Percentiles rank a stretch among this genome's conserved stretches.
Conservation (phyloP, 2,329 filamentous ascomycete genomes). For the Sclerotinia trifoliorum region DNA sequence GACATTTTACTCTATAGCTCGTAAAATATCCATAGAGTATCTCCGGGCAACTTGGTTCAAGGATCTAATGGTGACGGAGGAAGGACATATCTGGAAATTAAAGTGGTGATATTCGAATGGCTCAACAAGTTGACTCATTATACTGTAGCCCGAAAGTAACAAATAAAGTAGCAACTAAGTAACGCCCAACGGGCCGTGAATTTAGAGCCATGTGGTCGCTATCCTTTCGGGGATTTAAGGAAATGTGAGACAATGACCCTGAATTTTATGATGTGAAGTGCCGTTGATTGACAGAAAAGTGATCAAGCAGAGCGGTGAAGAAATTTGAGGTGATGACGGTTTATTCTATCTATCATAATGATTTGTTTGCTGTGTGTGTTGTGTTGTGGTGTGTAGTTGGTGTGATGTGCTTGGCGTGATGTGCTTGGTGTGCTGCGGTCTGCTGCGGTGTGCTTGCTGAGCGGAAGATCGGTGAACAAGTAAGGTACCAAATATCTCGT, state of each 20-base stretch:
- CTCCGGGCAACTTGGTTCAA: neutral
- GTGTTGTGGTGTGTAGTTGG: too few species aligned
- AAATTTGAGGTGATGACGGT: neutral
- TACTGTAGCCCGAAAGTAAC: neutral
- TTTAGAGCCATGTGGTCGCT: constrained; percentile 9
- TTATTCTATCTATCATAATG: neutral
- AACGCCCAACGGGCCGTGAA: neutral
- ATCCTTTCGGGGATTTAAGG: neutral
- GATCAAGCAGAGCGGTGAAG: constrained; percentile 11
- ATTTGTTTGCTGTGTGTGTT: neutral
- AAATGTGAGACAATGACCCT: constrained; percentile 18
- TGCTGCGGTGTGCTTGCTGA: neutral
- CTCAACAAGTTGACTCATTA: neutral
- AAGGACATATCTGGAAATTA: constrained; percentile 10
- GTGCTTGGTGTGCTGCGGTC: too few species aligned
- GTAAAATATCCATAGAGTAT: constrained; percentile 2
- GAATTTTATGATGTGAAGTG: constrained; percentile 18
- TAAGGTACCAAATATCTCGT: neutral
- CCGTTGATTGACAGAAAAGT: constrained; percentile 1
- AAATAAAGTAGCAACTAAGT: constrained; percentile 1
- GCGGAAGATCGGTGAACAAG: neutral
- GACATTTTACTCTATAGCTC: neutral
- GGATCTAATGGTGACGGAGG: neutral
- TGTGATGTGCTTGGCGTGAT: too few species aligned
- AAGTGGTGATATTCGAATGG: constrained; percentile 5